Evolutionary conservation across 768 basidiomycete species (phyloP), one percentile per base, ranked within the genome.

Genomic region (Tylopilus subfusipes): DNA sequence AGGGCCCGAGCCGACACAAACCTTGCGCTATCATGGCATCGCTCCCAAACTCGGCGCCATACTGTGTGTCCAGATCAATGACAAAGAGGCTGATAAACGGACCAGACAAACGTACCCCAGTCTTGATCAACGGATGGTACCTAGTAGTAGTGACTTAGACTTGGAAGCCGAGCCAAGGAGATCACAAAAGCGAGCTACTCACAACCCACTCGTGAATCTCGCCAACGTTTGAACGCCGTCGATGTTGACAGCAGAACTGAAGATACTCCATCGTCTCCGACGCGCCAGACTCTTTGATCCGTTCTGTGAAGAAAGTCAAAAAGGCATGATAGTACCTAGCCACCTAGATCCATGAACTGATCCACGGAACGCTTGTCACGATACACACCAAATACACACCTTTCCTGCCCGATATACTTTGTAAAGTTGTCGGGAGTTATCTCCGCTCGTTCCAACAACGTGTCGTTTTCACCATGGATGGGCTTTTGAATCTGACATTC

Each of bases 121-220:
- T 68, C 59, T 80, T 78, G 45, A 85, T 85, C 45, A 82, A 64
- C 0, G 82, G 80, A 66, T 85, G 83, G 13, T 78, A 53, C 5
- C 82, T 84, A 54, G 12, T 18, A 16, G 21, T 36, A 8, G 5
- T 30, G 8, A 47, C 16, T 53, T 33, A 34, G 52, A 47, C 16
- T 53, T 33, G 27, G 52, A 22, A 33, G 31, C 29, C 5, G 12
- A 24, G 18, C 31, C 24, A 0, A 13, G 14, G 31, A 19, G 4
- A 42, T 19, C 19, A 46, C 33, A 3, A 44, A 31, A 29, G 8
- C 29, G 22, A 25, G 25, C 14, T 34, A 72, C 74, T 60, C 50
- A 75, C 75, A 66, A 62, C 45, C 73, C 74, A 33, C 61, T 63
- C 27, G 72, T 55, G 45, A 76, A 71, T 24, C 75, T 62, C 44